Evolutionary conservation across 768 basidiomycete genomes (phyloP).

Genomic region (Podaxis sp.): DNA sequence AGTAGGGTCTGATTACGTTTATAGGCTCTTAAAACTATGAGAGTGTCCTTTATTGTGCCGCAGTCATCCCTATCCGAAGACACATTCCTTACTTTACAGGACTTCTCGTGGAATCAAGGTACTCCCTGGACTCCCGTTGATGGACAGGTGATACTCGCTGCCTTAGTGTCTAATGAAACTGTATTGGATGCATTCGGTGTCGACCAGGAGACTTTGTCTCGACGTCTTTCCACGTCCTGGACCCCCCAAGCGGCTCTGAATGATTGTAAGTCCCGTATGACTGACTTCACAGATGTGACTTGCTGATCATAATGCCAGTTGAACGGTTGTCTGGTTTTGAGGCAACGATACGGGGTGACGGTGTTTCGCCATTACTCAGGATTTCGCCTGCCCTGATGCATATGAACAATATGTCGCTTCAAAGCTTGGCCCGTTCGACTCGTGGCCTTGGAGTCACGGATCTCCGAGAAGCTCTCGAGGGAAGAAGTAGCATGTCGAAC

Average conservation of each 20-base stretch:
- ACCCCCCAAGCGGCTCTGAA: slow-evolving; percentile 70
- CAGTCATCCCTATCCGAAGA: slow-evolving; percentile 10
- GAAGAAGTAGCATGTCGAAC: slow-evolving; percentile 81
- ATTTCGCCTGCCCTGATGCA: slow-evolving; percentile 88
- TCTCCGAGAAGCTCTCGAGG: slow-evolving; percentile 85
- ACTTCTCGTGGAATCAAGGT: slow-evolving; percentile 14
- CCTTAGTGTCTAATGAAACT: slow-evolving; percentile 50
- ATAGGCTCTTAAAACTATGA: slow-evolving; percentile 12
- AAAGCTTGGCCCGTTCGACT: slow-evolving; percentile 76
- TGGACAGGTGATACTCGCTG: slow-evolving; percentile 41
- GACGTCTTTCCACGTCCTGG: slow-evolving; percentile 63
- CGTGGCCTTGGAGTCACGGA: slow-evolving; percentile 86
- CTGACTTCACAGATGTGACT: slow-evolving; percentile 5
- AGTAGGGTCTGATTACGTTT: slow-evolving; percentile 16
- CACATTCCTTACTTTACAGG: slow-evolving; percentile 13
- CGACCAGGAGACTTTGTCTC: slow-evolving; percentile 54
- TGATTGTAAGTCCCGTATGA: slow-evolving; percentile 57
- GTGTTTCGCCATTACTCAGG: slow-evolving; percentile 71
- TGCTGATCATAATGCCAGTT: slow-evolving; percentile 22
- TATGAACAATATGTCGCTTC: slow-evolving; percentile 86
- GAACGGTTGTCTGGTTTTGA: slow-evolving; percentile 57
- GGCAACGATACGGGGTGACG: slow-evolving; percentile 58
- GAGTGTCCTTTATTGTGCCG: slow-evolving; percentile 6
- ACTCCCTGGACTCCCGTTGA: slow-evolving; percentile 17
- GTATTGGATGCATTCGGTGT: slow-evolving; percentile 68